Conservation (phyloP, 768 basidiomycete genomes). For the Hygrocybe coccinea region DNA sequence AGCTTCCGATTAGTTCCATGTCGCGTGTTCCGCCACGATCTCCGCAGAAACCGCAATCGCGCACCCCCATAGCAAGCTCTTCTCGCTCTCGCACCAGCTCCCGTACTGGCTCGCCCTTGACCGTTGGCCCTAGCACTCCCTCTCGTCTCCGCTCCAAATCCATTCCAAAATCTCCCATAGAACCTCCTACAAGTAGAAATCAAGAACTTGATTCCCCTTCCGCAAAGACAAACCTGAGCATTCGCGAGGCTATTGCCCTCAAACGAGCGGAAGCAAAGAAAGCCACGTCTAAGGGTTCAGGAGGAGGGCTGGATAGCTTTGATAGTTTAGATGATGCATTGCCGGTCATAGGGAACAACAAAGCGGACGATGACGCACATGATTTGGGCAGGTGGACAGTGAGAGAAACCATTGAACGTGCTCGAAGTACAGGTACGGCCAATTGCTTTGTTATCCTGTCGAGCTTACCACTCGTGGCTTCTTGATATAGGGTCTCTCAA, state of each 20-base stretch:
- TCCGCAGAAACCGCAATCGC: not conserved
- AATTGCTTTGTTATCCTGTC: slow-evolving; percentile 20
- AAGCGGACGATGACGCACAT: slow-evolving; percentile 49
- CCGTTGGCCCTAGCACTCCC: not conserved
- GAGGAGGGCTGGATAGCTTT: slow-evolving; percentile 32
- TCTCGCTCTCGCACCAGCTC: slow-evolving; percentile 3
- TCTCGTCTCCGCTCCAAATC: slow-evolving; percentile 19
- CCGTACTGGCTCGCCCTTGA: not conserved
- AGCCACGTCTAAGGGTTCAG: slow-evolving; percentile 29
- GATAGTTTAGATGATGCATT: slow-evolving; percentile 47
- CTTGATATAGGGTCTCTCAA: slow-evolving; percentile 62
- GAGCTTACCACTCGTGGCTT: slow-evolving; percentile 43
- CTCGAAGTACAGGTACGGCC: slow-evolving; percentile 61
- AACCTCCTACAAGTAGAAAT: slow-evolving; percentile 24
- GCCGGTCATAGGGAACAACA: slow-evolving; percentile 30
- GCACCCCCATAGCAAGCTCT: not conserved
- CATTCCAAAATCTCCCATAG: slow-evolving; percentile 20
- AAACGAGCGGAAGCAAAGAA: slow-evolving; percentile 78
- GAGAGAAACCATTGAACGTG: slow-evolving; percentile 72
- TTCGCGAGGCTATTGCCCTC: slow-evolving; percentile 75
- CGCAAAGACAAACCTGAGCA: slow-evolving; percentile 39
- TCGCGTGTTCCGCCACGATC: slow-evolving; percentile 1
- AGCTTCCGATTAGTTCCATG: not conserved
- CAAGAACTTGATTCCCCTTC: slow-evolving; percentile 17
- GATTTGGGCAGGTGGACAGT: slow-evolving; percentile 55